phyloP scores from a whole-genome alignment of 108 stramenopile species.

The Halocafeteria seosinensis region DNA sequence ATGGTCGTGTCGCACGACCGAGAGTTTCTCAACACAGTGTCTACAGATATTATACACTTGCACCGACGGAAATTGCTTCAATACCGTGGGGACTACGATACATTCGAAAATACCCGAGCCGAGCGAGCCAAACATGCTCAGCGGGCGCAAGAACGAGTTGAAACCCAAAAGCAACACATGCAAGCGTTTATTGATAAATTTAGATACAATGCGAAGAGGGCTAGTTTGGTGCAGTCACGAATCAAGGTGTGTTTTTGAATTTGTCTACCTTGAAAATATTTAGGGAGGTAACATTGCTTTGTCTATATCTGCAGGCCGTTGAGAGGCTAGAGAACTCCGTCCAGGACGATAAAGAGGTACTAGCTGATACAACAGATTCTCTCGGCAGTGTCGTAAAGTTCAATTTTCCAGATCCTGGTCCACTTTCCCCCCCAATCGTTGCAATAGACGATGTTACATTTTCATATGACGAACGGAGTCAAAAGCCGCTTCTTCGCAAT shows the following conservation, averaged over 20 bases:
- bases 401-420: constrained; percentile 59
- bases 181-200: constrained; percentile 97
- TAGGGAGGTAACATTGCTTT: no score
- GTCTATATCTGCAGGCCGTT: no score
- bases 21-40: constrained; percentile 75
- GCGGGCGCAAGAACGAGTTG: constrained; percentile 73
- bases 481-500: constrained; percentile 50
- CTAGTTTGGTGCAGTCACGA: constrained; percentile 78
- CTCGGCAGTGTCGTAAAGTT: constrained; percentile 37
- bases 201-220: constrained; percentile 76
- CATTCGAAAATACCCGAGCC: constrained; percentile 59
- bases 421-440: constrained; percentile 63
- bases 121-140: constrained; percentile 61
- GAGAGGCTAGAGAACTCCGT: not conserved
- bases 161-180: constrained; percentile 80
- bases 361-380: constrained; percentile 46
- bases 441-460: constrained; percentile 82
- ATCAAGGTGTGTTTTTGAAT: constrained; percentile 92
- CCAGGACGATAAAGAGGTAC: constrained; percentile 5
- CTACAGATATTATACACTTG: constrained; percentile 73
- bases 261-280: constrained; percentile 77
- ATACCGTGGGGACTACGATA: constrained; percentile 88
- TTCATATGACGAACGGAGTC: constrained; percentile 47
- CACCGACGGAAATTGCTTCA: constrained; percentile 49
- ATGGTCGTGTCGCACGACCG: constrained; percentile 87